These are phyloP conservation scores for Barnettozyma wickerhamii DNA, from an alignment of 805 yeast species.

Conservation along the genomic window DNA sequence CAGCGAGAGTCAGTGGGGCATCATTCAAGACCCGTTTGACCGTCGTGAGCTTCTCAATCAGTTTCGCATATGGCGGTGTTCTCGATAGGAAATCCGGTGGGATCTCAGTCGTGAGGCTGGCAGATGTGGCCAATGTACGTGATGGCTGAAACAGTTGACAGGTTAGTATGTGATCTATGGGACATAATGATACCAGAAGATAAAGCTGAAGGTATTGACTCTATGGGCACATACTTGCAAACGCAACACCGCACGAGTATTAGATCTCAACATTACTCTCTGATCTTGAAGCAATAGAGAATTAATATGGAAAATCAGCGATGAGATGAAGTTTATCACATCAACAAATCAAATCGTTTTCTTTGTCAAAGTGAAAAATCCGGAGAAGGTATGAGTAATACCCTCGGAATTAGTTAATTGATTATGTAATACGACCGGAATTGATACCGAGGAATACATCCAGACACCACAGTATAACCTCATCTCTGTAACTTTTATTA, in stretches of 20 bases:
- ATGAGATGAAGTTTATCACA: neutral
- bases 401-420: too few species aligned
- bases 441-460: too few species aligned
- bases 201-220: neutral
- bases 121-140: slow-evolving; percentile 21
- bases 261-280: too few species aligned
- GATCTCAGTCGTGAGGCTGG: slow-evolving; percentile 21
- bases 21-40: slow-evolving; percentile 65
- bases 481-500: too few species aligned
- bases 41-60: slow-evolving; percentile 54
- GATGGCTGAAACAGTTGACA: slow-evolving; percentile 6
- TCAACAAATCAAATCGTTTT: neutral
- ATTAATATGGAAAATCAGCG: neutral
- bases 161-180: neutral
- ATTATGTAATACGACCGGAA: too few species aligned
- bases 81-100: slow-evolving; percentile 64
- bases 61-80: slow-evolving; percentile 84
- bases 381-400: too few species aligned
- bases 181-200: neutral
- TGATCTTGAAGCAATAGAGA: slow-evolving; percentile 2
- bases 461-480: too few species aligned
- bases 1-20: slow-evolving; percentile 86
- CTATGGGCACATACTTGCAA: too few species aligned
- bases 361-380: neutral
- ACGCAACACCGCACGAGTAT: too few species aligned